Evolutionary conservation across 208 protist species (phyloP).

Genomic region (Jaenimonas drosophilae): DNA sequence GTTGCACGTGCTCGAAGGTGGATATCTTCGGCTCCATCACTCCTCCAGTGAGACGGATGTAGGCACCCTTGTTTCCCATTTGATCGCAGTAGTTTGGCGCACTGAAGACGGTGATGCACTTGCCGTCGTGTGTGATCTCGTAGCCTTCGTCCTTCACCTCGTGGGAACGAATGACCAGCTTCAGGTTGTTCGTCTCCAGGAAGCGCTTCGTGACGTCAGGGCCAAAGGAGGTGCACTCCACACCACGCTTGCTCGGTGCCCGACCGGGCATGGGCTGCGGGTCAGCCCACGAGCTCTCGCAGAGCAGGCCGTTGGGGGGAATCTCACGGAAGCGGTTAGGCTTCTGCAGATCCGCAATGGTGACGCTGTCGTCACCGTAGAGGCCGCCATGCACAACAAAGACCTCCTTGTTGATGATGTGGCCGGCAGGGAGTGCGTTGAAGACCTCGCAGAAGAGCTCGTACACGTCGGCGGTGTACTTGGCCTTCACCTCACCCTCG

Average conservation of each 20-base stretch:
- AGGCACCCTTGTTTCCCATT: conserved; percentile 89
- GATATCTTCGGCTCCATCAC: conserved; percentile 71
- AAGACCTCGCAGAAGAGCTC: conserved; percentile 95
- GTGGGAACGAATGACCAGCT: conserved; percentile 94
- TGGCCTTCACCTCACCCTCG: conserved; percentile 95
- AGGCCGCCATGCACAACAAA: conserved; percentile 97
- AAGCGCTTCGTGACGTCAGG: conserved; percentile 96
- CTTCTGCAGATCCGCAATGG: conserved; percentile 93
- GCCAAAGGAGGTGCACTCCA: conserved; percentile 93
- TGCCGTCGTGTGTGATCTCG: conserved; percentile 89
- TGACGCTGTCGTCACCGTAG: conserved; percentile 93
- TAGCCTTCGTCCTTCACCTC: conserved; percentile 97
- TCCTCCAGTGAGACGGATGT: conserved; percentile 78
- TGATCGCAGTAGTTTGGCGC: conserved; percentile 99
- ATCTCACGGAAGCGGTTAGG: conserved; percentile 93
- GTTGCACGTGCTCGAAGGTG: conserved; percentile 51
- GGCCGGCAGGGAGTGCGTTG: conserved; percentile 89
- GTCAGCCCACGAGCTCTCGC: conserved; percentile 96
- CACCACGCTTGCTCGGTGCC: conserved; percentile 92
- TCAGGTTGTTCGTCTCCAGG: conserved; percentile 90
- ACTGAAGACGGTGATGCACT: conserved; percentile 94
- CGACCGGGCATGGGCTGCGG: conserved; percentile 90
- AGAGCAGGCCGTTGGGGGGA: conserved; percentile 92
- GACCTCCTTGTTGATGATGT: conserved; percentile 90
- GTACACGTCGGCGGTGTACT: conserved; percentile 90